phyloP scores from a whole-genome alignment of 495 filamentous ascomycete species.

The Hyaloscypha hepaticicola region DNA sequence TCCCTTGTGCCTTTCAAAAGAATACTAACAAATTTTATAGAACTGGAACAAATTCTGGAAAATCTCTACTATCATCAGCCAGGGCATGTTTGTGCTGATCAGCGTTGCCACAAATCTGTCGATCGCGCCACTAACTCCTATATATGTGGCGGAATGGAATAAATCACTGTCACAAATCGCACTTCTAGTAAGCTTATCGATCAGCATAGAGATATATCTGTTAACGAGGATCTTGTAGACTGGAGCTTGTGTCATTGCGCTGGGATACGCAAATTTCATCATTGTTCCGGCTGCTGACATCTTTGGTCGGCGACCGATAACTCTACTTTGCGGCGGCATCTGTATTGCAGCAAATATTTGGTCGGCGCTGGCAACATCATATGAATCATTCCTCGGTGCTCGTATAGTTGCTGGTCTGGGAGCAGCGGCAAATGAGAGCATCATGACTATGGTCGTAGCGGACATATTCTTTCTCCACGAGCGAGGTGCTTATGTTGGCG shows the following conservation, averaged over 20 bases:
- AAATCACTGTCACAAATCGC: neutral
- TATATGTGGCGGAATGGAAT: neutral
- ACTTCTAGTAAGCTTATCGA: neutral
- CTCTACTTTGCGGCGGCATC: neutral
- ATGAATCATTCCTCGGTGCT: slow-evolving; percentile 4
- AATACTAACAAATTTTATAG: no score
- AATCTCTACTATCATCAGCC: no score
- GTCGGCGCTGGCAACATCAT: neutral
- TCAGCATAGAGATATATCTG: no score
- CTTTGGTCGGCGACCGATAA: slow-evolving; percentile 48
- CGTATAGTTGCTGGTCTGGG: slow-evolving; percentile 52
- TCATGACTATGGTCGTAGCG: slow-evolving; percentile 57
- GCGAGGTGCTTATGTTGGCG: slow-evolving; percentile 59
- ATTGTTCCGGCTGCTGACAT: slow-evolving; percentile 55
- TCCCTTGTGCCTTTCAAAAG: no score
- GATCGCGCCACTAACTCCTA: slow-evolving; percentile 8
- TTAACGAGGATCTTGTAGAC: neutral
- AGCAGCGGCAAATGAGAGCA: slow-evolving; percentile 51
- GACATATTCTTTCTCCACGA: slow-evolving; percentile 65
- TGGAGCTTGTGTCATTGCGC: slow-evolving; percentile 5
- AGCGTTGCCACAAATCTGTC: neutral
- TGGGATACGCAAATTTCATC: slow-evolving; percentile 59
- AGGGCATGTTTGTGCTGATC: neutral
- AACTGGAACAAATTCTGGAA: slow-evolving; percentile 15
- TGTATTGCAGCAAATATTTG: neutral